Evolutionary conservation across 169 alveolate genomes (phyloP).

Genomic region (Theileria luwenshuni): DNA sequence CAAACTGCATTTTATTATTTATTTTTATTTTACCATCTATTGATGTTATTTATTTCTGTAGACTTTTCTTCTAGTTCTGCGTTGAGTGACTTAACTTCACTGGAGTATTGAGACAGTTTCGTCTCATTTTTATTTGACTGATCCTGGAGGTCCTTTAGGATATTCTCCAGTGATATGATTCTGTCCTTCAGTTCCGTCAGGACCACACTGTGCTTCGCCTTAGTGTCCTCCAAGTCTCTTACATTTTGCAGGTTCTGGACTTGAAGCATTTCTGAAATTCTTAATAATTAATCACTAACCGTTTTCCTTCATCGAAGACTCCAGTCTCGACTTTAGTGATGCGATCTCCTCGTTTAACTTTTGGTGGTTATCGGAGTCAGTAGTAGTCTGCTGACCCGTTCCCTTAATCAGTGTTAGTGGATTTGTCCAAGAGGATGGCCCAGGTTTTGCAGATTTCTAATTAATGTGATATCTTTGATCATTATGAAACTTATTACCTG

Average conservation of each 20-base stretch:
- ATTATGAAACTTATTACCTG: neutral
- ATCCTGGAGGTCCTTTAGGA: constrained; percentile 55
- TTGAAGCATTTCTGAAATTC: constrained; percentile 29
- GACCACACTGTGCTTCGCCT: constrained; percentile 33
- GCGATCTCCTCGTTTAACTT: constrained; percentile 42
- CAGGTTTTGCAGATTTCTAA: neutral
- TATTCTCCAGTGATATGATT: constrained; percentile 45
- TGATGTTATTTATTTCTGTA: neutral
- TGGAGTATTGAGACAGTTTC: constrained; percentile 15
- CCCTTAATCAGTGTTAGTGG: constrained; percentile 3
- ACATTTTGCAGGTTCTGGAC: constrained; percentile 9
- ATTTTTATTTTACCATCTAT: neutral
- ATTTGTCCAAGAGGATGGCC: constrained; percentile 39
- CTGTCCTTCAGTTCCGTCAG: constrained; percentile 63
- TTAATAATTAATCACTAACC: constrained; percentile 12
- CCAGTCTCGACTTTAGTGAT: constrained; percentile 48
- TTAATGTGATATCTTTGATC: neutral
- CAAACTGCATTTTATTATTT: neutral
- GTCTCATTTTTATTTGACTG: constrained; percentile 21
- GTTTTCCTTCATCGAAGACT: constrained; percentile 34
- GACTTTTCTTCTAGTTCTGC: constrained; percentile 9
- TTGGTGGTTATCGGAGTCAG: constrained; percentile 9
- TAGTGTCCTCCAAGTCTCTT: constrained; percentile 42
- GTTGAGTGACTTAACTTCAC: constrained; percentile 35
- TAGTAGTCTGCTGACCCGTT: neutral